Percentiles rank a stretch among this genome's conserved stretches.
phyloP scores from a whole-genome alignment of 768 basidiomycete genomes.

The Russula brevipes region DNA sequence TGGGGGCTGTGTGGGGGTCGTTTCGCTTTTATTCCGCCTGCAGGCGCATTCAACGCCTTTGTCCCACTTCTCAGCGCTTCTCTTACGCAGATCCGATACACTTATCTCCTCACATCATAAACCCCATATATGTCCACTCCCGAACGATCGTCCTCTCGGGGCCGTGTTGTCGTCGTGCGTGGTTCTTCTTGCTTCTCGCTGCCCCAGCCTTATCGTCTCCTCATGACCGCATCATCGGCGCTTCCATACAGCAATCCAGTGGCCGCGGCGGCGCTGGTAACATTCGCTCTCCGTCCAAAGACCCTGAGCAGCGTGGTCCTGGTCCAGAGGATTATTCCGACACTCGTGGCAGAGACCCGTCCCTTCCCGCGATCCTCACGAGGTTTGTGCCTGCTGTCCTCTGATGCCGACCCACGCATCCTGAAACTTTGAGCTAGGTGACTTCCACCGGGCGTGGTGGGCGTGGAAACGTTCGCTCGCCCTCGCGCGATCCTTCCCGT shows the following conservation, averaged over 20 bases:
- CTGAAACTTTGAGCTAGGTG: not conserved
- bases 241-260: constrained; percentile 42
- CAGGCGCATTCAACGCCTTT: not conserved
- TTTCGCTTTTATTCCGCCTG: not conserved
- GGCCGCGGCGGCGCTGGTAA: constrained; percentile 70
- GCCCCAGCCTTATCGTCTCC: not conserved
- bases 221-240: not conserved
- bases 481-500: constrained; percentile 48
- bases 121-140: not conserved
- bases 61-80: not conserved
- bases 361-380: constrained; percentile 32
- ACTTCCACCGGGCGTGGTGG: no score
- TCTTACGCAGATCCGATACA: not conserved
- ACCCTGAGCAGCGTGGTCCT: constrained; percentile 20
- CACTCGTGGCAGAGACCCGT: constrained; percentile 59
- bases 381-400: constrained; percentile 31
- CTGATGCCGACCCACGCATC: no score
- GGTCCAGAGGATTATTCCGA: constrained; percentile 52
- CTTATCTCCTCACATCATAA: not conserved
- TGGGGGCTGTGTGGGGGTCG: constrained; percentile 1
- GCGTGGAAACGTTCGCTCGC: constrained; percentile 39
- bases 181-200: not conserved
- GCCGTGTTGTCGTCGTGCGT: constrained; percentile 5
- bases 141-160: constrained; percentile 13
- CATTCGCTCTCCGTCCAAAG: constrained; percentile 43